Evolutionary conservation across 2,329 filamentous ascomycete genomes (phyloP).

Genomic region (Diaporthe caulivora): DNA sequence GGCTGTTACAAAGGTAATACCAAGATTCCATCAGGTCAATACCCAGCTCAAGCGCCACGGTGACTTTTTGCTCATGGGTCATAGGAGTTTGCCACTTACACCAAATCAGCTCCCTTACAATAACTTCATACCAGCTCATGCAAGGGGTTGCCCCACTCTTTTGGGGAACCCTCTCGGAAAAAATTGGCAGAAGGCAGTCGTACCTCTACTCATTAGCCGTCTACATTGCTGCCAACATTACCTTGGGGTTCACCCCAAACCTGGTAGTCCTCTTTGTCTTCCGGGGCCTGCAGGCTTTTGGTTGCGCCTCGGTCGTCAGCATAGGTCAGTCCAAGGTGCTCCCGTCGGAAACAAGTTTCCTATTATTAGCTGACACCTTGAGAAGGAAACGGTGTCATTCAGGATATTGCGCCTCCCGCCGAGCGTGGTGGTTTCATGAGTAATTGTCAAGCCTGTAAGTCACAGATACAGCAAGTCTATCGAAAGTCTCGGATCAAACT

Average conservation of each 20-base stretch:
- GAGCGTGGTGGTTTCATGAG: constrained; percentile 49
- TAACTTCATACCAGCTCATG: constrained; percentile 62
- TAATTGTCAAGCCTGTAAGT: constrained; percentile 49
- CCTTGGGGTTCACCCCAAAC: constrained; percentile 56
- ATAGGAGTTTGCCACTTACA: constrained; percentile 48
- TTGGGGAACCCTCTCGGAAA: constrained; percentile 62
- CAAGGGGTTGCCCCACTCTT: constrained; percentile 63
- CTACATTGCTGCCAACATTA: constrained; percentile 61
- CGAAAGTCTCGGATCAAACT: neutral
- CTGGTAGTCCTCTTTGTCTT: constrained; percentile 58
- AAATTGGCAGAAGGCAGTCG: constrained; percentile 57
- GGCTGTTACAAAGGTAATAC: constrained; percentile 49
- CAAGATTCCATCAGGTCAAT: too few species aligned
- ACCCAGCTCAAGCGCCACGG: neutral
- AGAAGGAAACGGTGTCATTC: constrained; percentile 48
- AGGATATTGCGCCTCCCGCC: constrained; percentile 47
- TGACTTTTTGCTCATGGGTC: neutral
- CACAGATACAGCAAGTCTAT: too few species aligned
- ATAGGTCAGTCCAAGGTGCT: constrained; percentile 51
- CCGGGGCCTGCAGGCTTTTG: constrained; percentile 60
- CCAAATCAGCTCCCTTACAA: constrained; percentile 52
- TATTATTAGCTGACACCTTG: neutral
- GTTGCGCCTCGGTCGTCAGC: constrained; percentile 60
- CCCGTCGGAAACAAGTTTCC: neutral
- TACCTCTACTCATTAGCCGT: constrained; percentile 59